phyloP scores from a whole-genome alignment of 805 yeast genomes.

The Saccharomyces eubayanus region DNA sequence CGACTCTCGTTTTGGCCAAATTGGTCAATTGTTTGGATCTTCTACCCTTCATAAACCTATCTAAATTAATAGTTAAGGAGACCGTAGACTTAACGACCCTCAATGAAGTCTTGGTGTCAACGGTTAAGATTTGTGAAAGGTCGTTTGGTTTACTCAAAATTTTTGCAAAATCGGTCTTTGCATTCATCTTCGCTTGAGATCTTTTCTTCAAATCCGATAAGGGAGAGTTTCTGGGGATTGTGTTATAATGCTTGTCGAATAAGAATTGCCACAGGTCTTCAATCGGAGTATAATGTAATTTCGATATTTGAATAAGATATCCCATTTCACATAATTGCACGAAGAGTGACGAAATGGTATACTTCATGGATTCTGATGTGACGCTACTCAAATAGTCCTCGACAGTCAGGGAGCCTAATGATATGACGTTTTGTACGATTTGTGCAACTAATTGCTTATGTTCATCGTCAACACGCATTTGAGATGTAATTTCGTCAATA shows the following conservation, averaged over 20 bases:
- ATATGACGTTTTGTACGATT: slow-evolving; percentile 60
- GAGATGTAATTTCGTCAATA: slow-evolving; percentile 42
- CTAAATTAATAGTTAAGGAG: slow-evolving; percentile 53
- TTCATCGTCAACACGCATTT: slow-evolving; percentile 15
- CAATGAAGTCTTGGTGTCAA: slow-evolving; percentile 30
- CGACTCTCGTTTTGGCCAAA: slow-evolving; percentile 60
- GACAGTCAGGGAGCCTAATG: slow-evolving; percentile 56
- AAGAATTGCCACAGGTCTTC: slow-evolving; percentile 35
- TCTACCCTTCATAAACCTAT: slow-evolving; percentile 57
- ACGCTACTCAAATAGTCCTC: slow-evolving; percentile 39
- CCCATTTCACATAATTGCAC: slow-evolving; percentile 40
- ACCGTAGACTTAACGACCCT: slow-evolving; percentile 42
- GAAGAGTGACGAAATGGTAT: slow-evolving; percentile 33
- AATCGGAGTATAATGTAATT: slow-evolving; percentile 30
- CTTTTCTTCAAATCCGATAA: slow-evolving; percentile 49
- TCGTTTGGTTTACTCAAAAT: slow-evolving; percentile 30
- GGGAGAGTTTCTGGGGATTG: slow-evolving; percentile 33
- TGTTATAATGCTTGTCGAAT: slow-evolving; percentile 34
- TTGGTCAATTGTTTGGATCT: slow-evolving; percentile 57
- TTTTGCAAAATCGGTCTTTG: slow-evolving; percentile 33
- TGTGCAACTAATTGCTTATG: slow-evolving; percentile 27
- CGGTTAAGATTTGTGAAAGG: slow-evolving; percentile 19
- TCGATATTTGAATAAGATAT: slow-evolving; percentile 43
- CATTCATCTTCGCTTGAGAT: slow-evolving; percentile 50
- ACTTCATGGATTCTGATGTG: slow-evolving; percentile 20